A percentile compares a stretch with the other conserved stretches of the same genome.
Conservation (phyloP, 2,329 filamentous ascomycete species). For the Ascochyta clinopodiicola region DNA sequence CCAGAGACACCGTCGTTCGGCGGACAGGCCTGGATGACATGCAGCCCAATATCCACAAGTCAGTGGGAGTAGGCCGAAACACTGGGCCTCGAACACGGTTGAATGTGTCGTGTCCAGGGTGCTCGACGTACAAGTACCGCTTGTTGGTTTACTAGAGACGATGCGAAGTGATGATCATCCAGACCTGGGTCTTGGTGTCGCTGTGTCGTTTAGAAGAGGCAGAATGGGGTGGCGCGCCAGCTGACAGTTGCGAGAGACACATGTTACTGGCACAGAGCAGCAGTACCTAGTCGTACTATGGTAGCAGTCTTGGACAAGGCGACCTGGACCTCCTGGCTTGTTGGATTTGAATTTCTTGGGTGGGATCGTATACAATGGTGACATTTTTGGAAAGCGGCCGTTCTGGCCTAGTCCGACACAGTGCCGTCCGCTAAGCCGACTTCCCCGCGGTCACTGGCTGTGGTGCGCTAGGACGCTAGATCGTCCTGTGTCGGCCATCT, state of each 20-base stretch:
- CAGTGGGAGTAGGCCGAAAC: constrained; percentile 26
- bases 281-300: no score
- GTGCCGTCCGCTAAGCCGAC: constrained; percentile 31
- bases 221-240: constrained; percentile 15
- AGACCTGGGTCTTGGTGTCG: constrained; percentile 18
- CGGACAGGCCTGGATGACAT: constrained; percentile 22
- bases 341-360: constrained; percentile 26
- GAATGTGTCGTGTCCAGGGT: constrained; percentile 20
- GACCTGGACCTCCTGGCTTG: constrained; percentile 18
- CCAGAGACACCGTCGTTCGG: constrained; percentile 28
- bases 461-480: constrained; percentile 44
- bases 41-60: constrained; percentile 28
- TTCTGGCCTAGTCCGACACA: constrained; percentile 37
- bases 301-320: constrained; percentile 4
- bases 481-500: constrained; percentile 39
- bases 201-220: constrained; percentile 17
- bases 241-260: constrained; percentile 14
- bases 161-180: constrained; percentile 22
- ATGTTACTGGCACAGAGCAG: constrained; percentile 1
- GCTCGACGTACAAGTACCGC: constrained; percentile 16
- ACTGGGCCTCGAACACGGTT: constrained; percentile 36
- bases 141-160: constrained; percentile 21
- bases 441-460: constrained; percentile 43
- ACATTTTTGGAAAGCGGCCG: constrained; percentile 38
- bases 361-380: constrained; percentile 24